Base-by-base conservation (phyloP, 2,329 filamentous ascomycete species). In the Colletotrichum euphorbiae region DNA sequence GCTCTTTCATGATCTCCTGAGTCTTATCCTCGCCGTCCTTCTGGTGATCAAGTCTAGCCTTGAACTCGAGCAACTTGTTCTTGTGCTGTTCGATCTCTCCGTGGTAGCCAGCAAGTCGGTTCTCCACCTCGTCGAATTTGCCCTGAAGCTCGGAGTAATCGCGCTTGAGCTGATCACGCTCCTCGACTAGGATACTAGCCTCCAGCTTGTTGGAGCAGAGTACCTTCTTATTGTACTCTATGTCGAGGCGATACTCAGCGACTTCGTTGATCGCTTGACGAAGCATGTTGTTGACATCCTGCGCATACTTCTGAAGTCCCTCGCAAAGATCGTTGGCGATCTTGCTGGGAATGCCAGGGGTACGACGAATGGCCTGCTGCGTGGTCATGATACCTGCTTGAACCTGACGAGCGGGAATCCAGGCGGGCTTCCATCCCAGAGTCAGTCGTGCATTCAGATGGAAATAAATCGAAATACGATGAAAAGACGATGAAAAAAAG, bases 181-280 rank as follows among this genome's bases (percentile, higher is more conserved):
- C 59, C 33, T 70, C 70, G 12, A 45, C 24, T n/a, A 70, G 48
- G 17, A 63, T 60, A 15, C 58, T 67, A 33, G 68, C 58, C 56
- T 70, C 70, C 19, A 70, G 33, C 46, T 70, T 70, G 31, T 58
- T 70, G 56, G 69, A 70, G 24, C 58, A 68, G 56, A 71, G 66
- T n/a, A 70, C 60, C 45, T 78, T 77, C n/a, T 74, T 66, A 42
- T 71, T 74, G 71, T 80, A 80, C 19, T 71, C 69, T 4, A 80
- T 66, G 50, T 80, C 76, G 4, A 72, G 72, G 15, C 74, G 72
- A 2, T 81, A 56, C n/a, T 71, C 70, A 9, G 70, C 61, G 24
- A 69, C 64, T 42, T 71, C 70, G 13, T 70, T 69, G 48, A 71
- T 66, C 12, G 61, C 69, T 43, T 70, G 68, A 3, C 70, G 70